Conservation (phyloP, 306 rosid genomes). For the Cajanus cajan region DNA sequence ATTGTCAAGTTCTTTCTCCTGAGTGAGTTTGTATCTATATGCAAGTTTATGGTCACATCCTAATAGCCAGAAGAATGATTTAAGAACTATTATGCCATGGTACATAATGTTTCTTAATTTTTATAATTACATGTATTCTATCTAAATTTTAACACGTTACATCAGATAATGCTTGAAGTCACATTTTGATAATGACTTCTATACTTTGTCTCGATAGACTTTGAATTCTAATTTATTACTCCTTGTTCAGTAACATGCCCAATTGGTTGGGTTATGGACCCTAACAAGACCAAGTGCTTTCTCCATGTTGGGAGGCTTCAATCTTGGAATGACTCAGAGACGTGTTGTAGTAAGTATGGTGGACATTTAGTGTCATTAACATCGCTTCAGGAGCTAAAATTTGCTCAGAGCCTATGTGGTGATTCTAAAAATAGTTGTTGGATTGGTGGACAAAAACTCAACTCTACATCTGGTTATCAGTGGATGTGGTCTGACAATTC, state of each 20-base stretch:
- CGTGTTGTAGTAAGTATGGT: constrained; percentile 52
- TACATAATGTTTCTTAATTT: neutral
- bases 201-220: neutral
- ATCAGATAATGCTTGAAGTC: constrained; percentile 16
- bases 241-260: constrained; percentile 68
- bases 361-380: constrained; percentile 69
- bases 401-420: constrained; percentile 60
- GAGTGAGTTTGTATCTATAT: neutral
- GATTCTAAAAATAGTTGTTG: constrained; percentile 59
- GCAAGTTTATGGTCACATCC: neutral
- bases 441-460: constrained; percentile 74
- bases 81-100: neutral
- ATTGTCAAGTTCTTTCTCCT: neutral
- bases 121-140: neutral
- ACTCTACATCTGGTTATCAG: constrained; percentile 49
- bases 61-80: neutral
- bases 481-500: constrained; percentile 91
- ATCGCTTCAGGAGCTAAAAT: constrained; percentile 56
- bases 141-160: neutral
- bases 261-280: constrained; percentile 59
- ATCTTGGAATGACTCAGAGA: constrained; percentile 89
- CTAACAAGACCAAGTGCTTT: constrained; percentile 63
- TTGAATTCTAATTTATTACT: neutral
- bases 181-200: constrained; percentile 13
- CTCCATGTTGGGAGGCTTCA: constrained; percentile 42